These are phyloP conservation scores for Cytospora leucostoma DNA, from an alignment of 2,329 filamentous ascomycete species.

Conservation along the genomic window DNA sequence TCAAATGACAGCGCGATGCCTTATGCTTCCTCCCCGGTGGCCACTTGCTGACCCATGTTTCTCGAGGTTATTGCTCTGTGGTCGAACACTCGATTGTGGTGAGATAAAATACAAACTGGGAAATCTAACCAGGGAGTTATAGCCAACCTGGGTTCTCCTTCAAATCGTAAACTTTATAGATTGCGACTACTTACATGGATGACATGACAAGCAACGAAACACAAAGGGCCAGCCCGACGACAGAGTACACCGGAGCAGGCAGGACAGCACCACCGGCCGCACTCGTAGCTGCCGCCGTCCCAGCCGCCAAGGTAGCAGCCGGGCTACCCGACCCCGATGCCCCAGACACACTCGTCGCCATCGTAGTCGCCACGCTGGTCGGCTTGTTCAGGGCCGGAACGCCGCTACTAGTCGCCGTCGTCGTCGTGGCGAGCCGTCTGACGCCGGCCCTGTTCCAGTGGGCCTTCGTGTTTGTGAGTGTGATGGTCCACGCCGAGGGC, in stretches of 20 bases:
- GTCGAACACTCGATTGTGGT: neutral
- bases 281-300: constrained; percentile 1
- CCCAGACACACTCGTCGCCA: neutral
- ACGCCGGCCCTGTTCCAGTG: neutral
- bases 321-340: too few species aligned
- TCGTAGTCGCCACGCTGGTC: neutral
- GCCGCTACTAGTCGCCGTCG: neutral
- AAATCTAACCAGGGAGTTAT: neutral
- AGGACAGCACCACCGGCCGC: neutral
- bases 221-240: constrained; percentile 3
- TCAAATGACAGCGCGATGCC: neutral
- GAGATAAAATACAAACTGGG: too few species aligned
- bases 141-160: neutral
- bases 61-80: neutral
- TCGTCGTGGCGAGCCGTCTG: neutral
- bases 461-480: constrained; percentile 12
- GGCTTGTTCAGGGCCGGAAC: neutral
- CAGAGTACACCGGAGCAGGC: neutral
- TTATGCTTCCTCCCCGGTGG: neutral
- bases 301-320: neutral
- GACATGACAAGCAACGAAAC: constrained; percentile 12
- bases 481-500: constrained; percentile 13
- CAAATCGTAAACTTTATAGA: too few species aligned
- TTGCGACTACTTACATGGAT: neutral
- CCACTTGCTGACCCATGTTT: neutral